Evolutionary conservation across 306 rosid genomes (phyloP), one percentile per base, ranked within the genome.

Genomic region (Vicia faba): DNA sequence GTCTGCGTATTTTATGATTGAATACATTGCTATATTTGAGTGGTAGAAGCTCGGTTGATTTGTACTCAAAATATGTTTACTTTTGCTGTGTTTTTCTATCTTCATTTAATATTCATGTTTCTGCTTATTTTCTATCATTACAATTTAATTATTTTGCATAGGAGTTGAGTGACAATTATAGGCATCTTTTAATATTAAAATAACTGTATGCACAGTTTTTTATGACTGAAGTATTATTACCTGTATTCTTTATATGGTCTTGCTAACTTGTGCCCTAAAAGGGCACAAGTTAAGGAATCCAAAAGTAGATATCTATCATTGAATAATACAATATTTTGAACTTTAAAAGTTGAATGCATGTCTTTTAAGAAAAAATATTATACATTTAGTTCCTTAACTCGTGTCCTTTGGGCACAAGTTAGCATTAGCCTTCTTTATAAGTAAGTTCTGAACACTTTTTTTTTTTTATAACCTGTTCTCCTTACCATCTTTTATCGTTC

Each of bases 371-470:
- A 31, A 23, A 6, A 31, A 31, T 31, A 31, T 31, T 31, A 7
- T 31, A 31, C 36, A 31, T 5, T 31, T 31, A 8, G 36, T 31
- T 31, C 36, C 8, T 31, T 31, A 31, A 31, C 36, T 31, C 5
- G 8, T 31, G 36, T 31, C 36, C 8, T 31, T 31, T 1, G 36
- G 36, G 36, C 8, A 31, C 36, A 31, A 31, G 36, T 31, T 31
- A 31, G 8, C 7, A 5, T 31, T 31, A 31, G 8, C 7, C 36
- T 61, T 19, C 51, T 35, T 19, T n/a, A 43, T 59, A 11, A 11
- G n/a, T 53, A 13, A 35, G 56, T 66, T 68, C 61, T 41, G 29
- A 57, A 48, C 59, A 25, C 36, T 25, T 44, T 36, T n/a, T 14
- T 29, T 50, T 36, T 43, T n/a, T n/a, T n/a, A n/a, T n/a, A n/a